Conservation (phyloP, 495 filamentous ascomycete species). For the Penicillium antarcticum region DNA sequence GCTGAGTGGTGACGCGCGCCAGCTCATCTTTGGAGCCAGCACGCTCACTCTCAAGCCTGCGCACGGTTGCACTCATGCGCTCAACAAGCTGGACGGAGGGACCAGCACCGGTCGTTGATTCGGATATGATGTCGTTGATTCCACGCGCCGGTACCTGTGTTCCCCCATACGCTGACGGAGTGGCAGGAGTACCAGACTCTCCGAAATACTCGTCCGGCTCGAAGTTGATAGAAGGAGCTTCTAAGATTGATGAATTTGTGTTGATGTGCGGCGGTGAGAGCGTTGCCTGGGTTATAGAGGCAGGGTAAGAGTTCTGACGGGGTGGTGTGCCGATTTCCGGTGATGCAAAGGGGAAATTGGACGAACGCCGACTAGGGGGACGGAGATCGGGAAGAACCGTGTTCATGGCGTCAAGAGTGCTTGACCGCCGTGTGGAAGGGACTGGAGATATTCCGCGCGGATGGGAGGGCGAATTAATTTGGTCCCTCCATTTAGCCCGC, state of each 20-base stretch:
- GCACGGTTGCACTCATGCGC: conserved; percentile 90
- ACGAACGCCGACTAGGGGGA: conserved; percentile 47
- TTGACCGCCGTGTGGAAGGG: conserved; percentile 43
- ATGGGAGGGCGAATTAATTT: conserved; percentile 42
- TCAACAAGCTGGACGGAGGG: conserved; percentile 95
- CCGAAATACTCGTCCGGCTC: conserved; percentile 70
- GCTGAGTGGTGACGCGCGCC: conserved; percentile 69
- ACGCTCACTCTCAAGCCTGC: conserved; percentile 87
- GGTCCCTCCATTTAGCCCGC: conserved; percentile 70
- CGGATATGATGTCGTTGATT: conserved; percentile 84
- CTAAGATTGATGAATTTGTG: conserved; percentile 33
- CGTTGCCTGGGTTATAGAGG: conserved; percentile 33
- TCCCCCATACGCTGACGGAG: conserved; percentile 54
- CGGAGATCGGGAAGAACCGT: conserved; percentile 33
- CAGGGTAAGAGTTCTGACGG: conserved; percentile 42
- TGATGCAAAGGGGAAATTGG: conserved; percentile 37
- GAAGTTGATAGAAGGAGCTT: conserved; percentile 55
- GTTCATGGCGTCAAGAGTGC: conserved; percentile 35
- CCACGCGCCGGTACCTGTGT: conserved; percentile 48
- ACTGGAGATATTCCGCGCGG: conserved; percentile 48
- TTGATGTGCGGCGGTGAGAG: conserved; percentile 33
- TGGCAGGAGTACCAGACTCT: conserved; percentile 52
- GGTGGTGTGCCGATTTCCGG: conserved; percentile 39
- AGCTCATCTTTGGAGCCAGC: conserved; percentile 83
- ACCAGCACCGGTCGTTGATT: conserved; percentile 82